phyloP scores from a whole-genome alignment of 2,329 filamentous ascomycete genomes.

The Cytospora paraplurivora region DNA sequence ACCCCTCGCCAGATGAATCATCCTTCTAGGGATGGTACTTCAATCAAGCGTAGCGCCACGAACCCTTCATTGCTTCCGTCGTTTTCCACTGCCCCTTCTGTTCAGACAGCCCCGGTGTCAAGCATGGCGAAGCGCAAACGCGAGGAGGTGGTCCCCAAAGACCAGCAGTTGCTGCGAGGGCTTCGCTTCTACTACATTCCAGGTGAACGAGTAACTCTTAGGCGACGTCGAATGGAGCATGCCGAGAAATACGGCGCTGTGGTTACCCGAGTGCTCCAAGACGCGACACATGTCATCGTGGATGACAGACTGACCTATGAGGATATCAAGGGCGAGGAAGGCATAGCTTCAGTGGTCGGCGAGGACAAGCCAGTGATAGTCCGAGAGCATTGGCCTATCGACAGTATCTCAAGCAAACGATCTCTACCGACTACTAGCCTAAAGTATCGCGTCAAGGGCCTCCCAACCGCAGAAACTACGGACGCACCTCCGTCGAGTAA shows the following conservation, averaged over 20 bases:
- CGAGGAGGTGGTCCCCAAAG: constrained; percentile 49
- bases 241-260: constrained; percentile 73
- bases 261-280: constrained; percentile 63
- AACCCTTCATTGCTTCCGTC: constrained; percentile 36
- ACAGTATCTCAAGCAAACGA: constrained; percentile 63
- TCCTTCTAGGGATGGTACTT: constrained; percentile 26
- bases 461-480: constrained; percentile 35
- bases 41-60: constrained; percentile 36
- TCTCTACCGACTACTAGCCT: constrained; percentile 55
- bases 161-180: constrained; percentile 59
- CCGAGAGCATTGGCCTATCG: constrained; percentile 68
- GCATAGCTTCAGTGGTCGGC: constrained; percentile 47
- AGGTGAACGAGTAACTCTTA: constrained; percentile 71
- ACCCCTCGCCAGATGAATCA: constrained; percentile 36
- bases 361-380: constrained; percentile 53
- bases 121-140: constrained; percentile 51
- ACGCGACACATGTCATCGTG: constrained; percentile 77
- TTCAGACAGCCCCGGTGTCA: constrained; percentile 29
- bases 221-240: constrained; percentile 72
- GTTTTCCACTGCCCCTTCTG: constrained; percentile 24
- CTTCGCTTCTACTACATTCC: constrained; percentile 79
- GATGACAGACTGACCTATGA: constrained; percentile 68
- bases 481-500: constrained; percentile 29
- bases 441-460: constrained; percentile 62
- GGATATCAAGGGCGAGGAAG: constrained; percentile 56